Percentiles rank a stretch among this genome's conserved stretches.
Conservation (phyloP, 164 flowering plant genomes). For the Dillenia suffruticosa region DNA sequence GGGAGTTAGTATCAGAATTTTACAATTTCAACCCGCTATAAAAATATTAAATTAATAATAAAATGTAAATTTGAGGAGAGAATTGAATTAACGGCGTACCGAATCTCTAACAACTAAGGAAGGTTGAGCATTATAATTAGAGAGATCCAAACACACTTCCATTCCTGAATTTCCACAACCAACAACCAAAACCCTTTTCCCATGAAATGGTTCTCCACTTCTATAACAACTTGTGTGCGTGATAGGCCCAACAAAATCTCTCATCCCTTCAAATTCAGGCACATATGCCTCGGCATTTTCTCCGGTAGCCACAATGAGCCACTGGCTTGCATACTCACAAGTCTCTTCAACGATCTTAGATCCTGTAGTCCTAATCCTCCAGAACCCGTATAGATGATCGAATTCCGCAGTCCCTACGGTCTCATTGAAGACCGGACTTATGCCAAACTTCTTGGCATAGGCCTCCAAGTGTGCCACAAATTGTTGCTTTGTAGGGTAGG, state of each 20-base stretch:
- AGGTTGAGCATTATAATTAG: slow-evolving; percentile 65
- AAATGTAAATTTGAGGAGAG: not conserved
- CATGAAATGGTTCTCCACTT: slow-evolving; percentile 47
- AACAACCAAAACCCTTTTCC: slow-evolving; percentile 72
- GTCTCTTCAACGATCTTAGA: slow-evolving; percentile 17
- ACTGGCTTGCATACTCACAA: slow-evolving; percentile 49
- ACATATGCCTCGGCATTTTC: slow-evolving; percentile 86
- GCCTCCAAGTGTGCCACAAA: slow-evolving; percentile 50
- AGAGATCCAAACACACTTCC: slow-evolving; percentile 94
- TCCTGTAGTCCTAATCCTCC: slow-evolving; percentile 47
- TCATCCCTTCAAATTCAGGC: slow-evolving; percentile 62
- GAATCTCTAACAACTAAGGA: slow-evolving; percentile 75
- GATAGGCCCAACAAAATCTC: slow-evolving; percentile 49
- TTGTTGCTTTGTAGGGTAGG: slow-evolving; percentile 72
- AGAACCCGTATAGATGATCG: slow-evolving; percentile 35
- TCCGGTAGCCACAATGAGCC: slow-evolving; percentile 90
- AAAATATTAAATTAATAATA: not conserved
- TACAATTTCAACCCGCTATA: too few species aligned
- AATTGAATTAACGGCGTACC: slow-evolving; percentile 31
- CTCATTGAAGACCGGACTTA: slow-evolving; percentile 42
- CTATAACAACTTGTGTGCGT: slow-evolving; percentile 67
- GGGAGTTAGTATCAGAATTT: not conserved
- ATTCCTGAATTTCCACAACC: slow-evolving; percentile 98
- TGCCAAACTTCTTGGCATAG: slow-evolving; percentile 37
- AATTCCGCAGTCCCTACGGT: slow-evolving; percentile 55